Conservation (phyloP, 1,284 basidiomycete species). For the Neolentinus lepideus region DNA sequence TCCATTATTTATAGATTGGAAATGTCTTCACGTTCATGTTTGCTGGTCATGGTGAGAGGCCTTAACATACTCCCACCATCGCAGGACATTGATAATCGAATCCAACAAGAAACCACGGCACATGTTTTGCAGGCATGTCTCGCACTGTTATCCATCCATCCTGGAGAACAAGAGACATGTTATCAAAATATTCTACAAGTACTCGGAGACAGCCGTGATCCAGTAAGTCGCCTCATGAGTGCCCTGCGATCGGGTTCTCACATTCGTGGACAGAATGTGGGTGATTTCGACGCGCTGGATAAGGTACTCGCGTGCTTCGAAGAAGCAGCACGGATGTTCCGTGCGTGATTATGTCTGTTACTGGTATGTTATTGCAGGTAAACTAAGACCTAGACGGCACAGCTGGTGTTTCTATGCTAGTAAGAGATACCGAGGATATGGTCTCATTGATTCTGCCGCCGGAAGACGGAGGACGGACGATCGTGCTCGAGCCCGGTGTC, state of each 20-base stretch:
- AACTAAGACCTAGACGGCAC: background rate
- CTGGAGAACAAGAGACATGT: slow-evolving; percentile 28
- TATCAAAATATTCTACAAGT: slow-evolving; percentile 21
- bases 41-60: slow-evolving; percentile 10
- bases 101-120: slow-evolving; percentile 25
- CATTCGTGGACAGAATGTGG: background rate
- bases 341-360: background rate
- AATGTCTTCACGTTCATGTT: slow-evolving; percentile 12
- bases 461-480: slow-evolving; percentile 3
- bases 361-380: background rate
- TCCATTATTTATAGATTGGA: slow-evolving; percentile 6
- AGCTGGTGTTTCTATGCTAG: background rate
- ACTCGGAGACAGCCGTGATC: background rate
- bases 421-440: background rate
- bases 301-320: background rate
- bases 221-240: background rate
- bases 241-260: background rate
- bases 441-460: background rate
- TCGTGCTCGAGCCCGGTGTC: slow-evolving; percentile 11
- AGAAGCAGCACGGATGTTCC: slow-evolving; percentile 1
- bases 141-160: slow-evolving; percentile 28
- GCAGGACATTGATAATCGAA: background rate
- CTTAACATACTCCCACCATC: background rate
- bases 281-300: background rate
- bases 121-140: slow-evolving; percentile 28